phyloP scores from a whole-genome alignment of 805 yeast species.

The Suhomyces xylopsoci region DNA sequence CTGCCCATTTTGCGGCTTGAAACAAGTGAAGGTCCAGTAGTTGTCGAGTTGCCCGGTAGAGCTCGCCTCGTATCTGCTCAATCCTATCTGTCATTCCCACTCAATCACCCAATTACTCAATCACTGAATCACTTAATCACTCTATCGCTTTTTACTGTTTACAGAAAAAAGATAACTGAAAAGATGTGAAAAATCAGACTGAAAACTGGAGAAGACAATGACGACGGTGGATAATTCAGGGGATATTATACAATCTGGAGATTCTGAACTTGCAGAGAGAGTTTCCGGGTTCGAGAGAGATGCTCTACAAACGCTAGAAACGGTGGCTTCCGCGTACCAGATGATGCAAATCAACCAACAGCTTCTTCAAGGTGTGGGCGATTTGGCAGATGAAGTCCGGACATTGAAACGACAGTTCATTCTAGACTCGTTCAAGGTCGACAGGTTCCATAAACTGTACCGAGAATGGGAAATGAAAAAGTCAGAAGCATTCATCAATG shows the following conservation, averaged over 20 bases:
- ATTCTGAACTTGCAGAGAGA: not conserved
- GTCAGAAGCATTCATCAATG: constrained; percentile 17
- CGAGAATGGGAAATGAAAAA: constrained; percentile 26
- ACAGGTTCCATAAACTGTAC: constrained; percentile 27
- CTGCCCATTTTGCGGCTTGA: constrained; percentile 77
- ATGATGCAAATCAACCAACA: not conserved
- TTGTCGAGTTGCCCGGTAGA: constrained; percentile 29
- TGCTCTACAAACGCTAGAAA: not conserved
- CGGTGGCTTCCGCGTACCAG: constrained; percentile 1
- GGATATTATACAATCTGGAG: not conserved
- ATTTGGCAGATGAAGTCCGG: not conserved
- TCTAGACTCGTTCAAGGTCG: constrained; percentile 35
- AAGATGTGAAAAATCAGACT: not conserved
- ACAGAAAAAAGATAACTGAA: too few relatives aligned
- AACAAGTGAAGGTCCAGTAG: constrained; percentile 58
- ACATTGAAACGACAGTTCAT: constrained; percentile 16
- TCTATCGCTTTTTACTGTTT: too few relatives aligned
- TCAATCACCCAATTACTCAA: too few relatives aligned
- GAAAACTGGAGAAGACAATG: not conserved
- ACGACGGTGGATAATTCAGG: not conserved
- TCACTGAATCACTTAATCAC: too few relatives aligned
- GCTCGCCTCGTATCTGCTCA: constrained; percentile 17
- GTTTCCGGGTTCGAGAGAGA: not conserved
- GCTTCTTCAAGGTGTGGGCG: not conserved
- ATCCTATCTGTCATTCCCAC: not conserved